A percentile compares a stretch with the other conserved stretches of the same genome.
phyloP scores from a whole-genome alignment of 129 eudicot species.

The Solidago caesia region DNA sequence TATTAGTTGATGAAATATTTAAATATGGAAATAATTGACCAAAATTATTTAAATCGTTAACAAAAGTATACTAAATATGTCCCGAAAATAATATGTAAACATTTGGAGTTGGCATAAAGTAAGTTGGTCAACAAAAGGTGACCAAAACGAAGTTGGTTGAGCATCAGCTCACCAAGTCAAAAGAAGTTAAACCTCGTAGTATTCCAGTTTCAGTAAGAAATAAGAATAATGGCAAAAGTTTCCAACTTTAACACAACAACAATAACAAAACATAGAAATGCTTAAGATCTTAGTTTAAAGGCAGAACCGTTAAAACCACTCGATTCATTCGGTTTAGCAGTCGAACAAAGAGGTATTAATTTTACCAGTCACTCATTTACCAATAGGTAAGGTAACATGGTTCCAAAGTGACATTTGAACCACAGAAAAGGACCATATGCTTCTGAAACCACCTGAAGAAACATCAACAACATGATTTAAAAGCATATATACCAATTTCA shows the following conservation, averaged over 20 bases:
- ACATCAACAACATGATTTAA: neutral
- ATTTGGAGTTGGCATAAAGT: no score
- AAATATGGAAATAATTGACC: no score
- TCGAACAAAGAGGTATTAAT: no score
- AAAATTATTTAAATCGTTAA: no score
- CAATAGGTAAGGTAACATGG: no score
- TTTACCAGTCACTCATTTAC: no score
- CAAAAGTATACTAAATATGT: no score
- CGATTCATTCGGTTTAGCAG: neutral
- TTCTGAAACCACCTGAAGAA: conserved; percentile 1
- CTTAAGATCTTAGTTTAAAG: neutral
- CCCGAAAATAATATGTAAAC: no score
- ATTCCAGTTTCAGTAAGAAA: neutral
- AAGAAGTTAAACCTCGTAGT: neutral
- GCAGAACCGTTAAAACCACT: neutral
- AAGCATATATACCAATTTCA: neutral
- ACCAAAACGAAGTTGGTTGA: neutral
- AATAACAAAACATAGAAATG: neutral
- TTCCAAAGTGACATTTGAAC: neutral
- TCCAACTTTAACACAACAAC: neutral
- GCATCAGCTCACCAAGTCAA: neutral
- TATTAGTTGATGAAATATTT: no score
- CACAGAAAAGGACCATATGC: conserved; percentile 1
- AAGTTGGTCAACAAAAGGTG: neutral
- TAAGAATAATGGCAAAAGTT: neutral